Evolutionary conservation across 208 protist genomes (phyloP).

Genomic region (Crithidia thermophila): DNA sequence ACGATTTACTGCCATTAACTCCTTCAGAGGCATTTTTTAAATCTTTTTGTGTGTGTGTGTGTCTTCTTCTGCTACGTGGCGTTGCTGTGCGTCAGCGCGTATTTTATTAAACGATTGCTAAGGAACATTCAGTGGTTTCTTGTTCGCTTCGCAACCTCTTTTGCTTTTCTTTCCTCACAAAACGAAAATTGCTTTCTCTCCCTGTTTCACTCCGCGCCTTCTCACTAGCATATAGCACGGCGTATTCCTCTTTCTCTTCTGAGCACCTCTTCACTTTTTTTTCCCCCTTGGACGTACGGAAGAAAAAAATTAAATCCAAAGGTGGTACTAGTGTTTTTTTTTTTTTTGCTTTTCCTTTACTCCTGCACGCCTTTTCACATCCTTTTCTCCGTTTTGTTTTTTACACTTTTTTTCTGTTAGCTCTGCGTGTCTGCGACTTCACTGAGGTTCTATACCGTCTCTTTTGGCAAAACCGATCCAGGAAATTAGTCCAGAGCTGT

Average conservation of each 20-base stretch:
- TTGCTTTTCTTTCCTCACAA: neutral
- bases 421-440: too few species aligned
- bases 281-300: too few species aligned
- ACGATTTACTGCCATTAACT: too few species aligned
- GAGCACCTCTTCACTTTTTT: neutral
- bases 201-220: neutral
- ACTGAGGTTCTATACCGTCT: too few species aligned
- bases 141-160: neutral
- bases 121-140: neutral
- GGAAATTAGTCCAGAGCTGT: too few species aligned
- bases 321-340: neutral
- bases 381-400: too few species aligned
- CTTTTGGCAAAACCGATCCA: too few species aligned
- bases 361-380: neutral
- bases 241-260: neutral
- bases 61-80: neutral
- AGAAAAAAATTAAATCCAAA: too few species aligned
- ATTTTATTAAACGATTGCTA: neutral
- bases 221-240: neutral
- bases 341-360: constrained; percentile 8
- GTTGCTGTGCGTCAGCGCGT: neutral
- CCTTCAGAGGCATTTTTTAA: neutral
- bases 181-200: neutral
- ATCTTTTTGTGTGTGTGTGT: neutral
- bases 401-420: too few species aligned